phyloP scores from a whole-genome alignment of 768 basidiomycete genomes.

The Leucosporidium scottii region DNA sequence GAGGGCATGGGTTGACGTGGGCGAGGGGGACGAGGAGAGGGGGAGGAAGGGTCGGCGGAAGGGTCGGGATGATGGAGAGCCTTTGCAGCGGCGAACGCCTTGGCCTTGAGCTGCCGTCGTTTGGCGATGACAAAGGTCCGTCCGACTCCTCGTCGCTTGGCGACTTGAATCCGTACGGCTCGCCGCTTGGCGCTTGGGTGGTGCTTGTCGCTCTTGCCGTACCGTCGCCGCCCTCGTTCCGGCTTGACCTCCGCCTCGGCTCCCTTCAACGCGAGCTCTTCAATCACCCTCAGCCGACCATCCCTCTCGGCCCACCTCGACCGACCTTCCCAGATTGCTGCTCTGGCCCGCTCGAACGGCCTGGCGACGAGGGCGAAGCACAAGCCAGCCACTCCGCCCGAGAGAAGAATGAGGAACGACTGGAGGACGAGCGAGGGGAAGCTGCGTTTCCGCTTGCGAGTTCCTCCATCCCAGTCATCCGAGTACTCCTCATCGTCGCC shows the following conservation, averaged over 20 bases:
- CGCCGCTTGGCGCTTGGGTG: not conserved
- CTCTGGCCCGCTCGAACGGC: constrained; percentile 25
- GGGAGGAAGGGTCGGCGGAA: too few species aligned
- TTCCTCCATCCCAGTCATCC: not conserved
- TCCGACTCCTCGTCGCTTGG: not conserved
- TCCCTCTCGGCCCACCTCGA: constrained; percentile 15
- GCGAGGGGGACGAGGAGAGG: too few species aligned
- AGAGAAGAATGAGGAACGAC: constrained; percentile 9
- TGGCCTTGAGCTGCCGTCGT: too few species aligned
- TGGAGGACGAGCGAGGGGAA: constrained; percentile 10
- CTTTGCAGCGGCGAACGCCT: too few species aligned
- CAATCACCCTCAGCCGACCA: constrained; percentile 5
- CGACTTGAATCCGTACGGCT: too few species aligned
- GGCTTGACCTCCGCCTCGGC: not conserved
- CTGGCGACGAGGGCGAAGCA: constrained; percentile 16
- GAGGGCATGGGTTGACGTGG: constrained; percentile 11
- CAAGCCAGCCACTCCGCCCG: constrained; percentile 23
- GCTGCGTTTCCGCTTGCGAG: not conserved
- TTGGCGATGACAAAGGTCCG: too few species aligned
- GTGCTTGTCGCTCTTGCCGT: not conserved
- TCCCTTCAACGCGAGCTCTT: not conserved
- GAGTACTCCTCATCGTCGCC: not conserved
- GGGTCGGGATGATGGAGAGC: too few species aligned
- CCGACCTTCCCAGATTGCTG: constrained; percentile 25
- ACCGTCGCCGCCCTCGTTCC: not conserved